These are phyloP conservation scores for Pyrenophora graminea DNA, from an alignment of 2,329 filamentous ascomycete species.

Conservation along the genomic window DNA sequence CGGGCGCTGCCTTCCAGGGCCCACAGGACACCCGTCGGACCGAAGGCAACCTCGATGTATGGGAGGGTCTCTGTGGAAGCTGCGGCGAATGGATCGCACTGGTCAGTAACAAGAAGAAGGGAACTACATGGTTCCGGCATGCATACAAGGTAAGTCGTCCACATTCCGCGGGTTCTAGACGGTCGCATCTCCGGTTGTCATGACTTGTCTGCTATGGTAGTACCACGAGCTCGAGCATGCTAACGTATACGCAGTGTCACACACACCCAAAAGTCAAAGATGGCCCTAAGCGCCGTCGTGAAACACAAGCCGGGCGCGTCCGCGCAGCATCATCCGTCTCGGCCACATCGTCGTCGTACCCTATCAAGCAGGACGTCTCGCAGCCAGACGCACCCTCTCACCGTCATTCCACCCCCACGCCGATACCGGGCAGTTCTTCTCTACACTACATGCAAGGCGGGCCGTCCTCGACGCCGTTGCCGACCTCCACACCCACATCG, in stretches of 20 bases:
- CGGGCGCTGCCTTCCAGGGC: constrained; percentile 76
- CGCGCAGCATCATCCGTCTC: constrained; percentile 44
- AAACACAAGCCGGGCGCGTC: constrained; percentile 45
- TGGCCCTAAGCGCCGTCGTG: constrained; percentile 48
- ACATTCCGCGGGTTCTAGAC: constrained; percentile 12
- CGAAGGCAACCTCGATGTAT: constrained; percentile 79
- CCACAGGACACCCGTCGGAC: constrained; percentile 75
- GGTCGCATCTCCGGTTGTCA: constrained; percentile 6
- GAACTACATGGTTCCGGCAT: constrained; percentile 89
- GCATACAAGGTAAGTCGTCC: constrained; percentile 72
- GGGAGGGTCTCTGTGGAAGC: constrained; percentile 77
- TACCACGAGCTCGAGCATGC: constrained; percentile 23
- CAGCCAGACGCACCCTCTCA: constrained; percentile 27
- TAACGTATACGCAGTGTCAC: constrained; percentile 45
- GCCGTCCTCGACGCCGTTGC: constrained; percentile 14
- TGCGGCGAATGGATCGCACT: constrained; percentile 81
- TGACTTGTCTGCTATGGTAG: constrained; percentile 5
- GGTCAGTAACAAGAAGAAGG: constrained; percentile 86
- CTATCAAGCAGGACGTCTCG: constrained; percentile 35
- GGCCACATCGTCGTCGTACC: constrained; percentile 41
- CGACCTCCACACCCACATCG: constrained; percentile 26
- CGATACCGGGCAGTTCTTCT: constrained; percentile 28
- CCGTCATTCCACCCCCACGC: constrained; percentile 40
- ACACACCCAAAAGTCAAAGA: constrained; percentile 51
- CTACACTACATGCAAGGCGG: constrained; percentile 33